phyloP scores from a whole-genome alignment of 2,329 filamentous ascomycete genomes.

The Periconia sp. region DNA sequence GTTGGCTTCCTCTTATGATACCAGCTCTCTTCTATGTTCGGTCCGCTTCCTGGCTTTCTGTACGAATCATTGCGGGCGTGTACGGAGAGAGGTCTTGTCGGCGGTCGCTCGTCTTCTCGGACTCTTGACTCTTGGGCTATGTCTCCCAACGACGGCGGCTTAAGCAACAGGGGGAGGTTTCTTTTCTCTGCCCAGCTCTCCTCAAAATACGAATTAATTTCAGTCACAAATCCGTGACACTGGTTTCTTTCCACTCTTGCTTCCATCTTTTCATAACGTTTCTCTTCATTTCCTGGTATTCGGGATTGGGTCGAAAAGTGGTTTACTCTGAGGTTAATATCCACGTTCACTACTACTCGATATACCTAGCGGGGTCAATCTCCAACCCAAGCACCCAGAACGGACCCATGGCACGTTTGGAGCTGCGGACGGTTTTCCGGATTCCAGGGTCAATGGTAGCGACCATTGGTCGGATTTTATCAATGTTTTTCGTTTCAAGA shows the following conservation, averaged over 20 bases:
- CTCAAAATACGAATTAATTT: conserved; percentile 20
- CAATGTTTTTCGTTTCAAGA: conserved; percentile 26
- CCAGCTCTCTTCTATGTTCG: conserved; percentile 29
- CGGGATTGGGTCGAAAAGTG: conserved; percentile 14
- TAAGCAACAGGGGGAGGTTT: conserved; percentile 17
- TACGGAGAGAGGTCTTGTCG: conserved; percentile 24
- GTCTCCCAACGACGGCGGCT: conserved; percentile 23
- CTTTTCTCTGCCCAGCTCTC: conserved; percentile 2
- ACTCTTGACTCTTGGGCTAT: conserved; percentile 17
- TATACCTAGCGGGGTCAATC: conserved; percentile 21
- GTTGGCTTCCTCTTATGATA: conserved; percentile 37
- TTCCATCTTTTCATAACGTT: conserved; percentile 7
- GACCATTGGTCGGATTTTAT: conserved; percentile 24
- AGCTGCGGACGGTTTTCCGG: conserved; percentile 2
- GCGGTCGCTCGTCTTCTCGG: conserved; percentile 31
- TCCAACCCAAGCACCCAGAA: conserved; percentile 14
- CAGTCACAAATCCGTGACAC: conserved; percentile 9
- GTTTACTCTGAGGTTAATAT: conserved; percentile 22
- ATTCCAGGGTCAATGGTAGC: conserved; percentile 13
- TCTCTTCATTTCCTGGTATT: conserved; percentile 13
- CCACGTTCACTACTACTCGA: conserved; percentile 21
- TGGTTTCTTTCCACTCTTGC: conserved; percentile 12
- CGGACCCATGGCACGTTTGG: conserved; percentile 4
- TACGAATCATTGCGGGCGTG: conserved; percentile 29
- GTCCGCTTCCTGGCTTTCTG: conserved; percentile 12